Conservation (phyloP, 306 rosid species). For the Calophaca sinica region DNA sequence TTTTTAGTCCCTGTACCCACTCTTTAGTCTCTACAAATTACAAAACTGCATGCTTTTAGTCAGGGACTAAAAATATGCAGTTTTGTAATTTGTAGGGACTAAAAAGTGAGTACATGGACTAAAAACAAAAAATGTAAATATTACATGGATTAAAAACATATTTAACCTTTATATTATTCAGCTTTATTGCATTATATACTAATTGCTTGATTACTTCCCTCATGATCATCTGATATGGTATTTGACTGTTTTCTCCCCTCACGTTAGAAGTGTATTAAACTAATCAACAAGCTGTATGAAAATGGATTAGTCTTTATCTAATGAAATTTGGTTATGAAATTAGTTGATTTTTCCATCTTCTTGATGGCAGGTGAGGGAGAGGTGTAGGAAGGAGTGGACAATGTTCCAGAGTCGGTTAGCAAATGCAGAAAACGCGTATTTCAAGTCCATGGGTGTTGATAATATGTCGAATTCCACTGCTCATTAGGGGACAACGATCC, state of each 20-base stretch:
- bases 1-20: too few species aligned
- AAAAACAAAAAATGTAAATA: too few species aligned
- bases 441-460: conserved; percentile 54
- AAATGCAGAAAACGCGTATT: conserved; percentile 74
- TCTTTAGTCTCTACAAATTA: too few species aligned
- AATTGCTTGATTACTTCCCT: not conserved
- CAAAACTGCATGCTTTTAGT: too few species aligned
- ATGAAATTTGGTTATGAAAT: not conserved
- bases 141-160: too few species aligned
- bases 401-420: conserved; percentile 86
- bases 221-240: too few species aligned
- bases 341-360: conserved; percentile 17
- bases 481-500: conserved; percentile 49
- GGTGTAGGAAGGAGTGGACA: conserved; percentile 94
- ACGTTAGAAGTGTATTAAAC: not conserved
- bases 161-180: not conserved
- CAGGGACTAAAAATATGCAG: too few species aligned
- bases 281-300: not conserved
- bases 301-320: not conserved
- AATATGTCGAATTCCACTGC: conserved; percentile 54
- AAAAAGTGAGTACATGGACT: too few species aligned
- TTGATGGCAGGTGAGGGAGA: conserved; percentile 82
- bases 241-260: not conserved
- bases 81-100: too few species aligned
- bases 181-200: conserved; percentile 4